Percentiles rank a stretch among this genome's conserved stretches.
Evolutionary conservation across 163 green algal species (phyloP).

Genomic region (Scenedesmus sp.): DNA sequence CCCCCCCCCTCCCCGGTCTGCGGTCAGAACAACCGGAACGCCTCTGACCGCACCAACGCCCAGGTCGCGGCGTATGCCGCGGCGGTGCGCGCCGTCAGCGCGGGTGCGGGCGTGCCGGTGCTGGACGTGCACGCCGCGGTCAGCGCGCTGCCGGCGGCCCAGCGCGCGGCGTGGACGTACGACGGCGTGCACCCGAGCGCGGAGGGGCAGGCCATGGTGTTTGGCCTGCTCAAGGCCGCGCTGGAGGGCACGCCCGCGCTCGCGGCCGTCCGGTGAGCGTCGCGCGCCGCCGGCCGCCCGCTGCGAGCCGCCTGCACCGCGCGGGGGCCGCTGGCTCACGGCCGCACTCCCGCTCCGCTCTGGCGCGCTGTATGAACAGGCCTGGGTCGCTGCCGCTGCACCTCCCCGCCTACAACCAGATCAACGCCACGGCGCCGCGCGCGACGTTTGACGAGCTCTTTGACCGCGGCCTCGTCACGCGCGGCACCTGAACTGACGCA

Average conservation of each 20-base stretch:
- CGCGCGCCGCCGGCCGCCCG: no score
- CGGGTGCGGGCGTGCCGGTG: slow-evolving; percentile 32
- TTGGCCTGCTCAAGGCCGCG: neutral
- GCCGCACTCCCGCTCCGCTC: neutral
- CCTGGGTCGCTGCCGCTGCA: slow-evolving; percentile 17
- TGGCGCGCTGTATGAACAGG: slow-evolving; percentile 2
- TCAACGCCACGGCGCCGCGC: slow-evolving; percentile 1
- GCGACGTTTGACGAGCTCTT: slow-evolving; percentile 26
- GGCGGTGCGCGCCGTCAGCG: slow-evolving; percentile 6
- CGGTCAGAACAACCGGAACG: neutral
- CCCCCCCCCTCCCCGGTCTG: neutral
- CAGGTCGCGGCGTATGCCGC: slow-evolving; percentile 33
- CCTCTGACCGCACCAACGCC: slow-evolving; percentile 47
- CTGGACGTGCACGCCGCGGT: slow-evolving; percentile 49
- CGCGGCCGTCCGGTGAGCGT: neutral
- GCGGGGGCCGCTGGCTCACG: neutral
- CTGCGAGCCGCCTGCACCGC: neutral
- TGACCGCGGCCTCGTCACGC: no score
- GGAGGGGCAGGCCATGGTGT: slow-evolving; percentile 6
- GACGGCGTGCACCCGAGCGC: slow-evolving; percentile 15
- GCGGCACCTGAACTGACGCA: no score
- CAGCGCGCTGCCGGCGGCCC: slow-evolving; percentile 3
- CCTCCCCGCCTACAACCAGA: slow-evolving; percentile 15
- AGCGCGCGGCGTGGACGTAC: neutral
- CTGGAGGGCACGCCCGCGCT: slow-evolving; percentile 5